A percentile compares a stretch with the other conserved stretches of the same genome.
These are phyloP conservation scores for Candida bentonensis DNA, from an alignment of 805 yeast genomes.

Conservation along the genomic window DNA sequence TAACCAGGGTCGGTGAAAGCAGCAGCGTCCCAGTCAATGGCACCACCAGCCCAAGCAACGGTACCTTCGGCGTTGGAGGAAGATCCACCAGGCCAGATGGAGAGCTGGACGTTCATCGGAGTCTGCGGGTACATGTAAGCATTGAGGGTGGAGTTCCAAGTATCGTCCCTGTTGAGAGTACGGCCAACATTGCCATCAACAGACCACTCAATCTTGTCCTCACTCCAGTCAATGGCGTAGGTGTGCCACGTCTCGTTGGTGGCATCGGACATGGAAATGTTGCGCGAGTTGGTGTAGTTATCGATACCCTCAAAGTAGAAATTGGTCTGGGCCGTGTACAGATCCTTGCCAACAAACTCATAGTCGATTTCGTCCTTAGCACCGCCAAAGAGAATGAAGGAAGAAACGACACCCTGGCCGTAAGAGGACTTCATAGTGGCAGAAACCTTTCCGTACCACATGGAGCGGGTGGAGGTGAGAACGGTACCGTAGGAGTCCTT, in stretches of 20 bases:
- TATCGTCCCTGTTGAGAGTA: constrained; percentile 41
- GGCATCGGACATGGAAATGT: constrained; percentile 27
- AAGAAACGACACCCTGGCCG: constrained; percentile 67
- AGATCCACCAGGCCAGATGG: constrained; percentile 43
- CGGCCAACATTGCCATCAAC: constrained; percentile 58
- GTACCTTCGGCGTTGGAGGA: constrained; percentile 43
- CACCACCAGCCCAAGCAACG: constrained; percentile 80
- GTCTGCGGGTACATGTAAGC: constrained; percentile 76
- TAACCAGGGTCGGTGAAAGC: constrained; percentile 73
- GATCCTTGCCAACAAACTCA: constrained; percentile 70
- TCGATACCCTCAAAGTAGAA: constrained; percentile 63
- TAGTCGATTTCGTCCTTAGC: constrained; percentile 84
- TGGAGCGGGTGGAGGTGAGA: constrained; percentile 57
- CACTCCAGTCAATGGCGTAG: constrained; percentile 71
- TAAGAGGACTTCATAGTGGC: constrained; percentile 62
- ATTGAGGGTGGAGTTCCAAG: constrained; percentile 43
- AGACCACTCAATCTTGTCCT: constrained; percentile 55
- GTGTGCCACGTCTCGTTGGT: constrained; percentile 61
- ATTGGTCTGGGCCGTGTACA: constrained; percentile 59
- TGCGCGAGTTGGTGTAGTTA: constrained; percentile 47
- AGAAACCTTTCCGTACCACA: constrained; percentile 80
- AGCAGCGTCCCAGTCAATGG: constrained; percentile 62
- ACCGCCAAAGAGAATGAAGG: constrained; percentile 68
- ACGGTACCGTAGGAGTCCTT: constrained; percentile 63
- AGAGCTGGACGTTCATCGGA: constrained; percentile 70